These are phyloP conservation scores for Suhomyces bolitotheri DNA, from an alignment of 1,139 yeast genomes.

Conservation along the genomic window DNA sequence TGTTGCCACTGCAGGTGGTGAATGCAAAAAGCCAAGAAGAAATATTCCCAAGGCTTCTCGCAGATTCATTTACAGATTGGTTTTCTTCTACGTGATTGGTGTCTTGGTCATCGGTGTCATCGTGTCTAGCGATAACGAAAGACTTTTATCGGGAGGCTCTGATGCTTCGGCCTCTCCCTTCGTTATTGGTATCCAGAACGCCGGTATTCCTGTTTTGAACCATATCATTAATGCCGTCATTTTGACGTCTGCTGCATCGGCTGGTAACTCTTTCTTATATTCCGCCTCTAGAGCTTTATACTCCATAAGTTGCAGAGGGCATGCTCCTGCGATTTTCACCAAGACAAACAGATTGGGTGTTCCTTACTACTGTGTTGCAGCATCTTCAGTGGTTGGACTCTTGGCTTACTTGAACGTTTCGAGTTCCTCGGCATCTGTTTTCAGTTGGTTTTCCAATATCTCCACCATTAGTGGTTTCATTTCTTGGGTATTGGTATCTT, in stretches of 20 bases:
- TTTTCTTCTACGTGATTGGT: constrained; percentile 48
- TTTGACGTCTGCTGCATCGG: constrained; percentile 66
- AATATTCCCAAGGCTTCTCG: constrained; percentile 49
- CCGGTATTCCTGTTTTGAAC: constrained; percentile 60
- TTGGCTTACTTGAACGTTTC: constrained; percentile 65
- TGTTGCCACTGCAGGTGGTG: constrained; percentile 43
- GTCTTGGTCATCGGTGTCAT: constrained; percentile 50
- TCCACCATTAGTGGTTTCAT: constrained; percentile 70
- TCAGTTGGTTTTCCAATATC: constrained; percentile 67
- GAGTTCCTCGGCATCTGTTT: constrained; percentile 53
- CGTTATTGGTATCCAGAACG: constrained; percentile 54
- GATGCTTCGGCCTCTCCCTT: constrained; percentile 54
- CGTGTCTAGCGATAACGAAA: constrained; percentile 35
- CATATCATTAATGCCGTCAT: constrained; percentile 70
- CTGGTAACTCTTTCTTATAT: constrained; percentile 72
- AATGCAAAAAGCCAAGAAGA: constrained; percentile 45
- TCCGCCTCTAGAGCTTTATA: constrained; percentile 69
- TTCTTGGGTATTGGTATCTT: constrained; percentile 59
- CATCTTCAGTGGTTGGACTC: constrained; percentile 48
- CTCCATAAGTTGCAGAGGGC: constrained; percentile 60
- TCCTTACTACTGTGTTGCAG: constrained; percentile 52
- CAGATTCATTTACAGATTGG: constrained; percentile 49
- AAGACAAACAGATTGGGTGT: constrained; percentile 61
- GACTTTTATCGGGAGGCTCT: constrained; percentile 34
- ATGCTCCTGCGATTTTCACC: constrained; percentile 60